A percentile compares a stretch with the other conserved stretches of the same genome.
These are phyloP conservation scores for Colletotrichum tabaci DNA, from an alignment of 2,329 filamentous ascomycete genomes.

Conservation along the genomic window DNA sequence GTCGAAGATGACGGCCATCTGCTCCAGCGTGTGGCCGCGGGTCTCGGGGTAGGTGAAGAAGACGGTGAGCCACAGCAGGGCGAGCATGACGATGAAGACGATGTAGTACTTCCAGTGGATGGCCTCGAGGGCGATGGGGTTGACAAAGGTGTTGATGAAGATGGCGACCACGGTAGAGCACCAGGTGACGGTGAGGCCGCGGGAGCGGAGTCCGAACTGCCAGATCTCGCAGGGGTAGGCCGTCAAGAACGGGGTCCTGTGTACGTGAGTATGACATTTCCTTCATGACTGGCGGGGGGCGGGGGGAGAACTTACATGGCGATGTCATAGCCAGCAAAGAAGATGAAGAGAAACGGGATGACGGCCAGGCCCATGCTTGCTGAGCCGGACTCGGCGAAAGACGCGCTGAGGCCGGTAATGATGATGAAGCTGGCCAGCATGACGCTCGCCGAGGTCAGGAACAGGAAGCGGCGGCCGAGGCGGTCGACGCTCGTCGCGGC, in stretches of 20 bases:
- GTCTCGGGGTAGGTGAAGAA: conserved; percentile 39
- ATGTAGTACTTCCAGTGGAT: conserved; percentile 63
- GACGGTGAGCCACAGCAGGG: conserved; percentile 22
- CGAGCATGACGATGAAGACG: conserved; percentile 56
- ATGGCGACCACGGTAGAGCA: conserved; percentile 34
- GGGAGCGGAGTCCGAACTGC: conserved; percentile 35
- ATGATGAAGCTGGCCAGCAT: conserved; percentile 38
- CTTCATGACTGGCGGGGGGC: fast-evolving
- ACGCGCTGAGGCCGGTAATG: conserved; percentile 37
- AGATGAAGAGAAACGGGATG: conserved; percentile 58
- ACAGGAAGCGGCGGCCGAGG: conserved; percentile 36
- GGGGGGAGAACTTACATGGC: conserved; percentile 30
- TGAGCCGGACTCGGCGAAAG: conserved; percentile 43
- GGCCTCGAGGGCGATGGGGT: conserved; percentile 58
- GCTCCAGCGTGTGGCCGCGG: conserved; percentile 37
- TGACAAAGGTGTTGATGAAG: conserved; percentile 54
- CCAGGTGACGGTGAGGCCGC: conserved; percentile 31
- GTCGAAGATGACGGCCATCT: conserved; percentile 39
- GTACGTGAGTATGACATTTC: background rate
- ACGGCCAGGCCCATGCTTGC: conserved; percentile 48
- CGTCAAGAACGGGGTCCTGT: conserved; percentile 26
- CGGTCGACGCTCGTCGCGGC: conserved; percentile 39
- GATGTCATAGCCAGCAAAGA: conserved; percentile 49
- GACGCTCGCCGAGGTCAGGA: conserved; percentile 33
- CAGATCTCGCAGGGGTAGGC: conserved; percentile 40